A percentile compares a stretch with the other conserved stretches of the same genome.
Conservation (phyloP, 495 filamentous ascomycete genomes). For the Neurospora pannonica region DNA sequence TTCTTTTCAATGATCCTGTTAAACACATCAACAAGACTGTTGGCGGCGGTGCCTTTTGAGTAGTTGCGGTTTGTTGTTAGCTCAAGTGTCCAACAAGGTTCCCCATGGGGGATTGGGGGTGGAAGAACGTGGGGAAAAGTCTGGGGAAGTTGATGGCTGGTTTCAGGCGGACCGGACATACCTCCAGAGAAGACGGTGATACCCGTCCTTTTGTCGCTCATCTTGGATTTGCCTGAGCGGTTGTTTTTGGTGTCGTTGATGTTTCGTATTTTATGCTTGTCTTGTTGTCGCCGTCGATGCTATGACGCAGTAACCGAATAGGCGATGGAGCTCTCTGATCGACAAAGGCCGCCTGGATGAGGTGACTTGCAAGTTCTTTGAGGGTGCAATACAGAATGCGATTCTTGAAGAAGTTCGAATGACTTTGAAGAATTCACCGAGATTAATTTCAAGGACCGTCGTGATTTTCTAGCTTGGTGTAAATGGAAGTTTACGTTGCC, state of each 20-base stretch:
- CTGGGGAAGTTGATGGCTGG: background rate
- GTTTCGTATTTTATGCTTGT: background rate
- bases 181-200: constrained; percentile 26
- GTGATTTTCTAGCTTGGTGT: background rate
- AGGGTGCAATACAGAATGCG: background rate
- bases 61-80: background rate
- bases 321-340: background rate
- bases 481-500: background rate
- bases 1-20: constrained; percentile 61
- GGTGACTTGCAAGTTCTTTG: background rate
- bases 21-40: constrained; percentile 90
- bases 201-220: background rate
- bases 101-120: background rate
- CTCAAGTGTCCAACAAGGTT: background rate
- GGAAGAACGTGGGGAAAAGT: background rate
- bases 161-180: background rate
- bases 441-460: background rate
- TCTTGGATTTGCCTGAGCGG: background rate
- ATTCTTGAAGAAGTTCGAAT: background rate
- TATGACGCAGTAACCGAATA: background rate
- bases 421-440: background rate
- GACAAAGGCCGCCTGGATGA: background rate
- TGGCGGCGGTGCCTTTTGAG: constrained; percentile 75
- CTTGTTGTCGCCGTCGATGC: constrained; percentile 3
- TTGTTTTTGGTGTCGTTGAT: background rate